Evolutionary conservation across 306 rosid species (phyloP).

Genomic region (Malus fusca): DNA sequence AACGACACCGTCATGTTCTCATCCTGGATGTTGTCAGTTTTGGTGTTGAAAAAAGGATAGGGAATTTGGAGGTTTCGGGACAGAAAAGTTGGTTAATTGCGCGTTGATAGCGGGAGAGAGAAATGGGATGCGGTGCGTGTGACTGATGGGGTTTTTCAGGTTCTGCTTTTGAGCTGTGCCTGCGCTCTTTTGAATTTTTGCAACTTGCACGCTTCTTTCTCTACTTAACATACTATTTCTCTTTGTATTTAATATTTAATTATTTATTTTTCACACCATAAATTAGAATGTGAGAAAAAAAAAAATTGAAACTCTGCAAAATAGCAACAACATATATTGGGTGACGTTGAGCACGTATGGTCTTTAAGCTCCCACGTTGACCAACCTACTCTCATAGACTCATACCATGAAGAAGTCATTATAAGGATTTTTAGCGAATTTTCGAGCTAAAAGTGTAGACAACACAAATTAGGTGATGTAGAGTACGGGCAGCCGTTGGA

Average conservation of each 20-base stretch:
- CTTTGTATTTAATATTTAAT: neutral
- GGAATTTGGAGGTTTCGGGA: neutral
- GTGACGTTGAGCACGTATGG: no score
- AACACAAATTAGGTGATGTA: no score
- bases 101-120: slow-evolving; percentile 45
- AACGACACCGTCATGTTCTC: slow-evolving; percentile 45
- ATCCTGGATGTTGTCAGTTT: slow-evolving; percentile 11
- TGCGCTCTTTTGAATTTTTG: neutral
- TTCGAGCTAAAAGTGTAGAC: rapidly evolving
- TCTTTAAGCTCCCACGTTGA: no score
- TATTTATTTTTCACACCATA: neutral
- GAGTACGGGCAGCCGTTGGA: rapidly evolving
- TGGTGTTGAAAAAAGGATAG: neutral
- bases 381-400: no score
- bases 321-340: no score
- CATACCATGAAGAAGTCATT: no score
- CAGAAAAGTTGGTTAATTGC: slow-evolving; percentile 2
- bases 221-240: neutral
- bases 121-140: neutral
- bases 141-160: neutral
- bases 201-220: neutral
- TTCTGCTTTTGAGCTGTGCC: neutral
- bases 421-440: no score
- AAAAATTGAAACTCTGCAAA: no score
- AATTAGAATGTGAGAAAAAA: no score